Percentiles rank a stretch among this genome's conserved stretches.
Conservation (phyloP, 2,329 filamentous ascomycete genomes). For the Byssothecium circinans region DNA sequence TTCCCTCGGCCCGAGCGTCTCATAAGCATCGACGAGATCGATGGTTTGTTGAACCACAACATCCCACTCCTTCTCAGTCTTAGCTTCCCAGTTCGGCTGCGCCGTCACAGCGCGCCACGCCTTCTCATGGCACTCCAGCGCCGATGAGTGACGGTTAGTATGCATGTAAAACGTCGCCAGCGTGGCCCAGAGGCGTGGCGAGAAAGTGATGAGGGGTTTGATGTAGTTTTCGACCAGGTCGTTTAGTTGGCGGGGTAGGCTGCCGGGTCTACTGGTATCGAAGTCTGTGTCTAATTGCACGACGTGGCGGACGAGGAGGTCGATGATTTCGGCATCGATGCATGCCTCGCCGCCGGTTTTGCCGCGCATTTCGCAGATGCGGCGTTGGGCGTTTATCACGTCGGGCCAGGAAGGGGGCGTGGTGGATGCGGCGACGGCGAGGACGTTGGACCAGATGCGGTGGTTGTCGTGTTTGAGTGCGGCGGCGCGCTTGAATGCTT, state of each 20-base stretch:
- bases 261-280: constrained; percentile 48
- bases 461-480: constrained; percentile 81
- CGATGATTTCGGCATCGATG: constrained; percentile 73
- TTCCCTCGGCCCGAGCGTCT: constrained; percentile 63
- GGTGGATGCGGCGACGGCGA: constrained; percentile 80
- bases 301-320: constrained; percentile 71
- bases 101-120: constrained; percentile 76
- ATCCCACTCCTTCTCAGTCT: constrained; percentile 67
- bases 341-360: constrained; percentile 70
- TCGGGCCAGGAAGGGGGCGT: constrained; percentile 74
- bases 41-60: constrained; percentile 76
- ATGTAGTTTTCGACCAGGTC: constrained; percentile 74
- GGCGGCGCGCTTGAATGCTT: constrained; percentile 85
- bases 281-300: constrained; percentile 50
- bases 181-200: constrained; percentile 75
- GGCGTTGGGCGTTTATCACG: constrained; percentile 72
- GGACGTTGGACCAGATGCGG: constrained; percentile 95
- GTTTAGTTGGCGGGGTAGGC: constrained; percentile 63
- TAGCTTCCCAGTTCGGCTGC: constrained; percentile 58
- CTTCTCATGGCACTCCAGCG: constrained; percentile 83
- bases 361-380: constrained; percentile 74
- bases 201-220: constrained; percentile 80
- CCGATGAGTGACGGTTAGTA: constrained; percentile 68
- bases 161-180: constrained; percentile 73
- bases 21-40: constrained; percentile 78